Conservation (phyloP, 257 asterid genomes). For the Penstemon newberryi region DNA sequence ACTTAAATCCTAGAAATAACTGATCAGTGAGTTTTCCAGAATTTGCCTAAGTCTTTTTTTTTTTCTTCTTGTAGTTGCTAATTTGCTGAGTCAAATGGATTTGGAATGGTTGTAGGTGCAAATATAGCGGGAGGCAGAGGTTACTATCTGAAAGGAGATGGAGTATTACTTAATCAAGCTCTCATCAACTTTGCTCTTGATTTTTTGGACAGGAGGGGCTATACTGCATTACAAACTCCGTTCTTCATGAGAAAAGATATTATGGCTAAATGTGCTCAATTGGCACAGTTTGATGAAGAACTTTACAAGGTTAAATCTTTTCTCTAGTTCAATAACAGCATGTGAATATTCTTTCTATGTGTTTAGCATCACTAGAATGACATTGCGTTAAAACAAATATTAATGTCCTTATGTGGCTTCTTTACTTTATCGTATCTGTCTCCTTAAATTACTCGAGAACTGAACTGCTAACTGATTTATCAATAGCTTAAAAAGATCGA, state of each 20-base stretch:
- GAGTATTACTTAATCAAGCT: conserved; percentile 84
- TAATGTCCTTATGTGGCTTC: too few relatives aligned
- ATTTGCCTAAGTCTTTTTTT: neutral
- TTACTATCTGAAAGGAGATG: conserved; percentile 77
- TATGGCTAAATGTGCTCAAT: conserved; percentile 93
- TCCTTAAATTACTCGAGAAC: neutral
- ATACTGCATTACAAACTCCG: conserved; percentile 69
- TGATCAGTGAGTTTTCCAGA: too few relatives aligned
- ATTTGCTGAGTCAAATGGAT: conserved; percentile 17
- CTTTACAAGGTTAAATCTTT: conserved; percentile 72
- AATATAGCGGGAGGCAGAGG: conserved; percentile 95
- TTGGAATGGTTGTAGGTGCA: conserved; percentile 48
- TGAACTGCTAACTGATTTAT: neutral
- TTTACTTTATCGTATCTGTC: neutral
- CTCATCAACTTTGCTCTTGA: conserved; percentile 70
- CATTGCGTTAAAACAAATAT: too few relatives aligned
- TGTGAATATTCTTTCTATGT: neutral
- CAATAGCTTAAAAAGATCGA: neutral
- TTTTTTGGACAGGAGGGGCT: conserved; percentile 66
- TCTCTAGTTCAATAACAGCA: conserved; percentile 8
- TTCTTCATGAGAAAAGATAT: conserved; percentile 90
- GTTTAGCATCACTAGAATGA: neutral
- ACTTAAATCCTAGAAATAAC: too few relatives aligned
- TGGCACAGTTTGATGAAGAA: conserved; percentile 93
- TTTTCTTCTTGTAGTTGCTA: conserved; percentile 8